Conservation (phyloP, 78 protist genomes). For the Dictyostelium capitatum region DNA sequence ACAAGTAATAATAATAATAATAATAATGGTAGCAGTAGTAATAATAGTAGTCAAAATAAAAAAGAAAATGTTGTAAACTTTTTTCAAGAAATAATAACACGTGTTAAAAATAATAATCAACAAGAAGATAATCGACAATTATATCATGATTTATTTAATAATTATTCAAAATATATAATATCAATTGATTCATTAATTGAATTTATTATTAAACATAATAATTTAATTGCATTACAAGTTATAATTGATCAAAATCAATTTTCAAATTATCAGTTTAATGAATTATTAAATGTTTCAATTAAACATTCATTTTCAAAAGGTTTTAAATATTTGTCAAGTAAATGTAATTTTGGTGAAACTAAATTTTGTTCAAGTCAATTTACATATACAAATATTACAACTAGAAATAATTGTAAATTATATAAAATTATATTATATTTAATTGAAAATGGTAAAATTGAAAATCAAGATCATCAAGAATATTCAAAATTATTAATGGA, state of each 20-base stretch:
- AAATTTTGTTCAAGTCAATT: no score
- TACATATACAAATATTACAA: no score
- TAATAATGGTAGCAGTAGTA: neutral
- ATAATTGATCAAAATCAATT: neutral
- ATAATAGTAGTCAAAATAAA: neutral
- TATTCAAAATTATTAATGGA: no score
- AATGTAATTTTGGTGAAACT: no score
- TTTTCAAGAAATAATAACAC: conserved; percentile 1
- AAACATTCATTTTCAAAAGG: neutral
- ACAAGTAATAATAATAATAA: neutral
- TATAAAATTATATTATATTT: no score
- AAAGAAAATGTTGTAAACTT: neutral
- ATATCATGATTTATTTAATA: neutral
- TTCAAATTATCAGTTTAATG: neutral
- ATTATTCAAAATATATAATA: neutral
- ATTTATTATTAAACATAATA: neutral
- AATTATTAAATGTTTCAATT: neutral
- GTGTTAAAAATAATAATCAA: neutral
- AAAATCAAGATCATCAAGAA: no score
- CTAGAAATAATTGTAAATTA: no score
- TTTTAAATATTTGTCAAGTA: neutral
- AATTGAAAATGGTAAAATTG: no score
- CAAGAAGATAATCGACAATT: neutral
- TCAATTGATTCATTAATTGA: neutral
- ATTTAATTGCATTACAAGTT: neutral